Evolutionary conservation across 768 basidiomycete species (phyloP), one percentile per base, ranked within the genome.

Genomic region (Naganishia friedmannii): DNA sequence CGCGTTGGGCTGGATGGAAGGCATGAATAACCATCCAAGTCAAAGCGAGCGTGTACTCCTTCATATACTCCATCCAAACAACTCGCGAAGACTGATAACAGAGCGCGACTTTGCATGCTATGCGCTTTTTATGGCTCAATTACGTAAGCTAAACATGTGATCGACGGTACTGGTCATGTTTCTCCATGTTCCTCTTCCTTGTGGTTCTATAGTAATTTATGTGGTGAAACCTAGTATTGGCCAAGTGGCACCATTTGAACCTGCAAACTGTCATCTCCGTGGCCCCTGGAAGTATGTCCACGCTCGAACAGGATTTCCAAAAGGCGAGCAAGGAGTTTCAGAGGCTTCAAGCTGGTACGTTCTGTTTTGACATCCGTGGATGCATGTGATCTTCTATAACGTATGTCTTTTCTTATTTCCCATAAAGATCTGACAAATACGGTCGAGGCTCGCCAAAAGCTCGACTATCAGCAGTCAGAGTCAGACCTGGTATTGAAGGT

Each of bases 401-500:
- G 63, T 9, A 37, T 55, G 21, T 37, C 60, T 45, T 7, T 45
- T 46, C 15, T 26, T 1, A 9, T 31, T n/a, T n/a, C n/a, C n/a
- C n/a, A 1, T 72, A 84, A 37, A 37, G 91, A 94, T 71, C 83
- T 93, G 48, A 84, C 88, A 0, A 84, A 83, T 67, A 84, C 86
- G 4, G 89, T 98, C 45, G 91, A 93, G 73, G 88, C 87, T 17
- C 85, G 90, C 53, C 92, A 95, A 75, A 86, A 87, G 66, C 85
- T 97, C n/a, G 95, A 95, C 72, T 88, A 92, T 0, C 93, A 96
- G 78, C 82, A 89, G 53, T 88, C 89, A 7, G 95, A 97, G 83
- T 96, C 93, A 81, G 91, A 96, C 80, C 83, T 88, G 57, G 95
- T 97, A 54, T 88, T 92, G 79, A 91, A 94, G 86, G 94, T 89